phyloP scores from a whole-genome alignment of 164 flowering plant species.

The Aristolochia contorta region DNA sequence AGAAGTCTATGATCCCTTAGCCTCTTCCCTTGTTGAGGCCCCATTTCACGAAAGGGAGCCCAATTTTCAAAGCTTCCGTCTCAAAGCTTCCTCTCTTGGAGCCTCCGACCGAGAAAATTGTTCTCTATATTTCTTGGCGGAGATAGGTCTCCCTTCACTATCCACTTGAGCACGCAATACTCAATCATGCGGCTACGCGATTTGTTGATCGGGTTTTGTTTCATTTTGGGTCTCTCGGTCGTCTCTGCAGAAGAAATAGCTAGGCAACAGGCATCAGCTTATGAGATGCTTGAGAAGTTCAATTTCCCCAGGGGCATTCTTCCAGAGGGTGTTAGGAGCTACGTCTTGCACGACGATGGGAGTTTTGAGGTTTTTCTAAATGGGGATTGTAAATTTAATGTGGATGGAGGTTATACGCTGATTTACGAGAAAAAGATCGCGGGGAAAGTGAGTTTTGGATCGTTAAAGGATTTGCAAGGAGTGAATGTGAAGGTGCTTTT shows the following conservation, averaged over 20 bases:
- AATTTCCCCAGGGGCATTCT: slow-evolving; percentile 27
- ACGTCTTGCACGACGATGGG: slow-evolving; percentile 17
- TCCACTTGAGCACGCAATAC: background rate
- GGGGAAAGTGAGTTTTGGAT: slow-evolving; percentile 16
- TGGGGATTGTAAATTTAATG: slow-evolving; percentile 17
- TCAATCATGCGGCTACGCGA: slow-evolving; percentile 14
- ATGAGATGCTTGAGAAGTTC: slow-evolving; percentile 24
- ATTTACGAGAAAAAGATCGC: slow-evolving; percentile 15
- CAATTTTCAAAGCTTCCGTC: too few species aligned
- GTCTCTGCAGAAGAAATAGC: slow-evolving; percentile 4
- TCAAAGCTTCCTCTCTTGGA: too few species aligned
- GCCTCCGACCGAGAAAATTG: too few species aligned
- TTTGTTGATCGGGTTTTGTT: slow-evolving; percentile 14
- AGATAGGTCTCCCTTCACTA: too few species aligned
- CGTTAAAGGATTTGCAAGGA: slow-evolving; percentile 22
- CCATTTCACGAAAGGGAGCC: too few species aligned
- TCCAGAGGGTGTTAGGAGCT: slow-evolving; percentile 20
- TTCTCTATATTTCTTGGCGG: too few species aligned
- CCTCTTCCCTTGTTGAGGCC: too few species aligned
- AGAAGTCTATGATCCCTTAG: too few species aligned
- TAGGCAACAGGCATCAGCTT: slow-evolving; percentile 9
- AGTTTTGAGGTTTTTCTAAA: slow-evolving; percentile 17
- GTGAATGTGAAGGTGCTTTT: slow-evolving; percentile 22
- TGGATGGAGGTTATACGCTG: slow-evolving; percentile 20
- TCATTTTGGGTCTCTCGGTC: slow-evolving; percentile 7